A percentile compares a stretch with the other conserved stretches of the same genome.
These are phyloP conservation scores for Dalbergia cochinchinensis DNA, from an alignment of 306 rosid species.

Conservation along the genomic window DNA sequence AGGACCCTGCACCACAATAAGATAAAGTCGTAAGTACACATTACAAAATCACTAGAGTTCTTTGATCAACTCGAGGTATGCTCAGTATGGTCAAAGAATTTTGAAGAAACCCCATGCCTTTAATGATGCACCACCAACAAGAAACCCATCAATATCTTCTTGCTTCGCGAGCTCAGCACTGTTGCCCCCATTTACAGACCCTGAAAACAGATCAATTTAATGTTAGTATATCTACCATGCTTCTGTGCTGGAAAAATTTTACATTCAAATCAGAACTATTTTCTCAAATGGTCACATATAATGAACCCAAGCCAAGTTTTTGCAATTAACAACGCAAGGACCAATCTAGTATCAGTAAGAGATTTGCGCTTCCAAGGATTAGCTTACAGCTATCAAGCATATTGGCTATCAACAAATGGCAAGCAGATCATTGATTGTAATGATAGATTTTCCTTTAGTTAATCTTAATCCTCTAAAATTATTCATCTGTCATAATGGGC, in stretches of 20 bases:
- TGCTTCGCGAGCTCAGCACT: constrained; percentile 90
- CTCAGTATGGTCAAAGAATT: not conserved
- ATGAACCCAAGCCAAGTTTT: constrained; percentile 19
- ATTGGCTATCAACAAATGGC: constrained; percentile 3
- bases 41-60: constrained; percentile 2
- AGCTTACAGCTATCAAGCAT: constrained; percentile 4
- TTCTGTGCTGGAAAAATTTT: not conserved
- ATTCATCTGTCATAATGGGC: not conserved
- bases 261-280: constrained; percentile 22
- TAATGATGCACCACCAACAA: constrained; percentile 97
- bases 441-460: not conserved
- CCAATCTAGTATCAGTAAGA: constrained; percentile 31
- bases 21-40: constrained; percentile 36
- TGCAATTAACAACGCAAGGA: constrained; percentile 9
- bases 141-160: constrained; percentile 98
- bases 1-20: constrained; percentile 73
- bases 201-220: constrained; percentile 50
- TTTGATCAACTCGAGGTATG: constrained; percentile 2
- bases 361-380: not conserved
- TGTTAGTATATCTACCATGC: not conserved
- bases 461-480: constrained; percentile 12
- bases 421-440: constrained; percentile 24
- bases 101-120: constrained; percentile 74
- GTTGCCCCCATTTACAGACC: constrained; percentile 96
- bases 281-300: not conserved